Evolutionary conservation across 257 asterid genomes (phyloP).

Genomic region (Linaria vulgaris): DNA sequence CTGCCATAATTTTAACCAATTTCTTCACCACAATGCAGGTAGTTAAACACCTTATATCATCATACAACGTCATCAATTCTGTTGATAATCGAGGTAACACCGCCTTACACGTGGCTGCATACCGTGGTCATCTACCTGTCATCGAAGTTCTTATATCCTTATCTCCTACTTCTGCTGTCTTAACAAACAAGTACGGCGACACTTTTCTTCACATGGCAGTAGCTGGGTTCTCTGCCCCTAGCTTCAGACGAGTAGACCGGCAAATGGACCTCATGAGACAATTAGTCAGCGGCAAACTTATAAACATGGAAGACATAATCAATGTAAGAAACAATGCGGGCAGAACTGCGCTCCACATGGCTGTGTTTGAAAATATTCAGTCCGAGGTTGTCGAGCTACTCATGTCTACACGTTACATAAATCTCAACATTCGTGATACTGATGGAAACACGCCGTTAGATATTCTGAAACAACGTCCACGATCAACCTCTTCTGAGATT

Average conservation of each 20-base stretch:
- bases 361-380: conserved; percentile 59
- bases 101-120: conserved; percentile 71
- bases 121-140: conserved; percentile 57
- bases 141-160: conserved; percentile 50
- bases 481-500: conserved; percentile 63
- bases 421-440: conserved; percentile 55
- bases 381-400: conserved; percentile 73
- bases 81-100: conserved; percentile 74
- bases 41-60: conserved; percentile 51
- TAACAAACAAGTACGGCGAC: conserved; percentile 60
- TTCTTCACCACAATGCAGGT: conserved; percentile 46
- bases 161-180: conserved; percentile 40
- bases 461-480: conserved; percentile 62
- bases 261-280: conserved; percentile 62
- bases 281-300: conserved; percentile 34
- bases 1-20: not conserved
- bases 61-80: conserved; percentile 42
- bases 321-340: conserved; percentile 68
- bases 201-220: conserved; percentile 89
- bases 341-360: conserved; percentile 83
- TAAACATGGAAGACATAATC: conserved; percentile 46
- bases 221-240: conserved; percentile 70
- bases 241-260: conserved; percentile 64
- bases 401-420: conserved; percentile 52
- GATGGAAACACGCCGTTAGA: conserved; percentile 78